Conservation (phyloP, 2,329 filamentous ascomycete species). For the Alternaria sp. region DNA sequence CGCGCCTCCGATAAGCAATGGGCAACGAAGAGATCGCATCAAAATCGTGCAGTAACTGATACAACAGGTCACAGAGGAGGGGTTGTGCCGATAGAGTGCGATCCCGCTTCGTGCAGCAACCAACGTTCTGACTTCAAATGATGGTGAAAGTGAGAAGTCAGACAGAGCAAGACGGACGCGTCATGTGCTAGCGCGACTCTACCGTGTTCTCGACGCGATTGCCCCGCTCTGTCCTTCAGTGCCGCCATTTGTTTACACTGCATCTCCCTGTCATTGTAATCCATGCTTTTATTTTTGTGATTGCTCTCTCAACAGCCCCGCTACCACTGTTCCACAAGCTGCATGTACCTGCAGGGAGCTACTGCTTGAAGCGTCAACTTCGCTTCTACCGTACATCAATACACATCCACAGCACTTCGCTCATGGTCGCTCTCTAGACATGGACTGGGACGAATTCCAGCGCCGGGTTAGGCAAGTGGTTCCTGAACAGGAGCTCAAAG, state of each 20-base stretch:
- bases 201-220: not conserved
- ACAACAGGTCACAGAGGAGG: not conserved
- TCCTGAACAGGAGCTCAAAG: constrained; percentile 28
- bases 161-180: not conserved
- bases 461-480: constrained; percentile 22
- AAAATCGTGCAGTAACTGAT: not conserved
- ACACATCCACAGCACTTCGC: not conserved
- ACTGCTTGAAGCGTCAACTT: not conserved
- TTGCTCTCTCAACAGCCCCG: not conserved
- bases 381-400: not conserved
- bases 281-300: not conserved
- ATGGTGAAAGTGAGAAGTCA: not conserved
- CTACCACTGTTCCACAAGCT: not conserved
- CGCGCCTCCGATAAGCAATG: not conserved
- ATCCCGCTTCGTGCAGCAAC: not conserved
- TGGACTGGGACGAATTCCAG: constrained; percentile 37
- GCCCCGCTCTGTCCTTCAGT: not conserved
- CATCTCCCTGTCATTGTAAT: not conserved
- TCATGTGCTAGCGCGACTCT: not conserved
- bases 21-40: not conserved
- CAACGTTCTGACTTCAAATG: not conserved
- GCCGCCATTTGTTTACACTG: not conserved
- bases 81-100: not conserved
- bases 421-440: constrained; percentile 1
- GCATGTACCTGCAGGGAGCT: not conserved